Evolutionary conservation across 306 rosid species (phyloP).

Genomic region (Myrica gale): DNA sequence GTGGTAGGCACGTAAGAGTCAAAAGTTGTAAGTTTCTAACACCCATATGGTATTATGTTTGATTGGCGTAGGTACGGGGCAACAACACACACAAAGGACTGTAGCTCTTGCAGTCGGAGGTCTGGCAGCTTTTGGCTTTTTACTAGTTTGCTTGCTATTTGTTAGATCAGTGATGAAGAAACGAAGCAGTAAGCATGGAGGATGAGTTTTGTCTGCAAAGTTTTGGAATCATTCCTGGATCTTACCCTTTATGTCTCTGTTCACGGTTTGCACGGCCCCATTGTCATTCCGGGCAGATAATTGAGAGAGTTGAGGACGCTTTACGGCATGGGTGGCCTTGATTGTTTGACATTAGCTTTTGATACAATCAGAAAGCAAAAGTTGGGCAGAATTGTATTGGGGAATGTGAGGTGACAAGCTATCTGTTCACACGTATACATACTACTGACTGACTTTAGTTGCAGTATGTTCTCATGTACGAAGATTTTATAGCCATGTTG

Average conservation of each 20-base stretch:
- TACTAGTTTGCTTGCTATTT: conserved; percentile 66
- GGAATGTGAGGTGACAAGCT: background rate
- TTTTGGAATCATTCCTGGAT: conserved; percentile 21
- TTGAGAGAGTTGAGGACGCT: conserved; percentile 11
- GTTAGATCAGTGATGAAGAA: conserved; percentile 53
- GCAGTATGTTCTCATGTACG: conserved; percentile 4
- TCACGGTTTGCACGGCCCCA: conserved; percentile 18
- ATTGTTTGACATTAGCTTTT: background rate
- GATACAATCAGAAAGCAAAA: background rate
- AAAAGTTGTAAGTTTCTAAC: conserved; percentile 4
- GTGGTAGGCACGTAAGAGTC: background rate
- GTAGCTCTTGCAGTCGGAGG: conserved; percentile 91
- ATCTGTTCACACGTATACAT: background rate
- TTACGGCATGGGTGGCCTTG: background rate
- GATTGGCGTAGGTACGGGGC: conserved; percentile 36
- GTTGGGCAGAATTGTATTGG: background rate
- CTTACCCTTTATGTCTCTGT: conserved; percentile 30
- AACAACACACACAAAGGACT: conserved; percentile 54
- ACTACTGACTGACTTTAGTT: background rate
- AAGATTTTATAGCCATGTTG: background rate
- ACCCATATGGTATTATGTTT: conserved; percentile 12
- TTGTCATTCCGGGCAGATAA: background rate
- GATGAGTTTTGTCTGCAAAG: conserved; percentile 19
- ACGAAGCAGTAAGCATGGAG: conserved; percentile 49
- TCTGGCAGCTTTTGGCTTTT: conserved; percentile 69